Evolutionary conservation across 2,329 filamentous ascomycete genomes (phyloP).

Genomic region (Aspergillus sp.): DNA sequence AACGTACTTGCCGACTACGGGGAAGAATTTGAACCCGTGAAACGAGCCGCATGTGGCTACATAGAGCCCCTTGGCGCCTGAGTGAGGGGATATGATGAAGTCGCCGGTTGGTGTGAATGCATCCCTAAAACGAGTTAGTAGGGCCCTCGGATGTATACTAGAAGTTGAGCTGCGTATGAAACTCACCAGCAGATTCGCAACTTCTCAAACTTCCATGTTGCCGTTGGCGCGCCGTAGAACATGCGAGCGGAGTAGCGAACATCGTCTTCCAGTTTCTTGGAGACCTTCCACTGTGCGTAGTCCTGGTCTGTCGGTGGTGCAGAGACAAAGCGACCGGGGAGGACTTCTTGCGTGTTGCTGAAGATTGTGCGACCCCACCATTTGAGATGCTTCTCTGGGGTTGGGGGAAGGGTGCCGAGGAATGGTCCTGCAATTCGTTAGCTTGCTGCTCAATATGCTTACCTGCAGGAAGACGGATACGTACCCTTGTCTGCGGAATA

Average conservation of each 20-base stretch:
- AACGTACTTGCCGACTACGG: neutral
- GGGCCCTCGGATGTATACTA: no score
- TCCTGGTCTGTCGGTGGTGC: neutral
- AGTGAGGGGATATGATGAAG: neutral
- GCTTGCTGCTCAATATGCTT: no score
- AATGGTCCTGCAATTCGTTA: neutral
- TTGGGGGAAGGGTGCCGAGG: neutral
- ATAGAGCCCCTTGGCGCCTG: neutral
- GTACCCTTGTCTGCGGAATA: neutral
- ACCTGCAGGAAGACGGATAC: no score
- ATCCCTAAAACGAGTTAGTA: neutral
- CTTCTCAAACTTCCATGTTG: neutral
- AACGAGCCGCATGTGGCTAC: neutral
- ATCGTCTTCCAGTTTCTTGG: neutral
- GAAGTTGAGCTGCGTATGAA: no score
- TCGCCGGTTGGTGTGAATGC: neutral
- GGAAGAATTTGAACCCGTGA: neutral
- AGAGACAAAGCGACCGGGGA: neutral
- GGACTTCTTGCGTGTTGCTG: neutral
- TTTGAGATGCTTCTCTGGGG: neutral
- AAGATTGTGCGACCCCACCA: neutral
- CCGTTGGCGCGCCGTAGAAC: neutral
- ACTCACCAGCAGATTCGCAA: neutral
- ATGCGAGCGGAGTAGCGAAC: neutral
- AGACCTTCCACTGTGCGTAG: neutral